A percentile compares a stretch with the other conserved stretches of the same genome.
Conservation (phyloP, 306 rosid species). For the Quercus robur region DNA sequence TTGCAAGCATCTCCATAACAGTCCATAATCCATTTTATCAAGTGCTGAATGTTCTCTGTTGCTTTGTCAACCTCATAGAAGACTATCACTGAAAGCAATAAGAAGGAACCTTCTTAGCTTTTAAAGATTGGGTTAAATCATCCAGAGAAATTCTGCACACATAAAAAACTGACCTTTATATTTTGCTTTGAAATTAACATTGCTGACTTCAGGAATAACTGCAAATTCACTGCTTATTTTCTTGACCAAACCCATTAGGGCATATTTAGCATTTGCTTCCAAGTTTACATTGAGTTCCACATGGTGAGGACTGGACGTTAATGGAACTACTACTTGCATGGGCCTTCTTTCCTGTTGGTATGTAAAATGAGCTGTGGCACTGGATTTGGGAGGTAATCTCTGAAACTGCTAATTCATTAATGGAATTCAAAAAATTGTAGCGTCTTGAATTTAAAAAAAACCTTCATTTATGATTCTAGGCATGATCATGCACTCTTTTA, state of each 20-base stretch:
- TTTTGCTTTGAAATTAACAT: conserved; percentile 44
- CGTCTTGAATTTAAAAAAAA: background rate
- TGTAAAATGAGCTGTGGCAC: conserved; percentile 12
- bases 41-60: conserved; percentile 60
- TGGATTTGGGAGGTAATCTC: background rate
- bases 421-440: background rate
- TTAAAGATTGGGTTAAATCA: conserved; percentile 2
- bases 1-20: conserved; percentile 69
- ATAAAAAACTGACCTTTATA: conserved; percentile 56
- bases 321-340: conserved; percentile 59
- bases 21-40: conserved; percentile 88
- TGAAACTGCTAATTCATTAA: background rate
- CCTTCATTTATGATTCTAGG: background rate
- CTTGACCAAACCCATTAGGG: conserved; percentile 72
- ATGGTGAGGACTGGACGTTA: conserved; percentile 73
- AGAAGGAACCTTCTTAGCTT: conserved; percentile 20
- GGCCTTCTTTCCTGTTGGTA: conserved; percentile 64
- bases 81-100: conserved; percentile 54
- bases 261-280: conserved; percentile 73
- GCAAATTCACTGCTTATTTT: conserved; percentile 67
- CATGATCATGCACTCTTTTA: background rate
- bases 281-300: conserved; percentile 62
- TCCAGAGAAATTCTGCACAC: background rate
- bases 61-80: conserved; percentile 74
- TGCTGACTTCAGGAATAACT: conserved; percentile 61